Conservation (phyloP, 1,139 yeast genomes). For the Kurtzmaniella quercitrusa region DNA sequence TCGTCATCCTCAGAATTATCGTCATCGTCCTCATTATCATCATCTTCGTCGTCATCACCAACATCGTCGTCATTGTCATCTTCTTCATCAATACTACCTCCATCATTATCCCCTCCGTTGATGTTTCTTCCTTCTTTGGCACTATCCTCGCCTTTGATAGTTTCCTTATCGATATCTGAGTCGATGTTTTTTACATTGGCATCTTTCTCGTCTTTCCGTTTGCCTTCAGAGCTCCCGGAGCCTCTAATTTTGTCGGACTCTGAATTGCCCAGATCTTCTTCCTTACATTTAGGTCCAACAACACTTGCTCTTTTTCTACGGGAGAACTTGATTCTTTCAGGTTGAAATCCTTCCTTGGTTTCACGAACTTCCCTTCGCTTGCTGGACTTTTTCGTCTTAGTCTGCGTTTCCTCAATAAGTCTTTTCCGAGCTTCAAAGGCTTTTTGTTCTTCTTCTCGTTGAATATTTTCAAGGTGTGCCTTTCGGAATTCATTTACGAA, state of each 20-base stretch:
- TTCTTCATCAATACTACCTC: slow-evolving; percentile 8
- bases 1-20: slow-evolving; percentile 15
- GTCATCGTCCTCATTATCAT: slow-evolving; percentile 10
- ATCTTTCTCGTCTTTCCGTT: slow-evolving; percentile 4
- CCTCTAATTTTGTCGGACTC: background rate
- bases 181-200: slow-evolving; percentile 1
- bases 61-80: slow-evolving; percentile 9
- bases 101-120: slow-evolving; percentile 5
- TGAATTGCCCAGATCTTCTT: background rate
- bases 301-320: slow-evolving; percentile 5
- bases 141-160: too few species aligned
- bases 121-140: too few species aligned
- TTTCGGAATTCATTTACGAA: slow-evolving; percentile 40
- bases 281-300: background rate
- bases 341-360: slow-evolving; percentile 4
- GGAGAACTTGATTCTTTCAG: slow-evolving; percentile 1
- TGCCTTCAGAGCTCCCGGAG: background rate
- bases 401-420: slow-evolving; percentile 25
- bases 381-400: slow-evolving; percentile 7
- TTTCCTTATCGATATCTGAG: too few species aligned
- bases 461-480: slow-evolving; percentile 45
- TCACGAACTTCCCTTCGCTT: slow-evolving; percentile 8
- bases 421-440: slow-evolving; percentile 36
- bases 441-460: slow-evolving; percentile 43
- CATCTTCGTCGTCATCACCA: slow-evolving; percentile 11